Percentiles rank a stretch among this genome's conserved stretches.
Evolutionary conservation across 257 asterid genomes (phyloP).

Genomic region (Perilla frutescens): DNA sequence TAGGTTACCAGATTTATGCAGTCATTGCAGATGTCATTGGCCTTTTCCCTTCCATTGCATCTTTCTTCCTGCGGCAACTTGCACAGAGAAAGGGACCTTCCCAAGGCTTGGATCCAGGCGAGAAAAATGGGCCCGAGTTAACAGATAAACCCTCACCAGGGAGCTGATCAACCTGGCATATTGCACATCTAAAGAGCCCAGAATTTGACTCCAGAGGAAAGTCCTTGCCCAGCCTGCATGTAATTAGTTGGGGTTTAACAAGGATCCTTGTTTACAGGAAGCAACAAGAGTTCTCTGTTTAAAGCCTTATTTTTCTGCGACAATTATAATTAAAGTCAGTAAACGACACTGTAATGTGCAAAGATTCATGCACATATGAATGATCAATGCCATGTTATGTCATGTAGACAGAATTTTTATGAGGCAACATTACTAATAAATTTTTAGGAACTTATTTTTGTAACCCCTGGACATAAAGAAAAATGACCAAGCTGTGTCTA

Average conservation of each 20-base stretch:
- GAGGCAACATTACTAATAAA: no score
- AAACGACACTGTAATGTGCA: neutral
- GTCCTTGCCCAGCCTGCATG: conserved; percentile 91
- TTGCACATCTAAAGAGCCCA: conserved; percentile 91
- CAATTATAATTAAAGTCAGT: neutral
- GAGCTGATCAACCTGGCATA: conserved; percentile 93
- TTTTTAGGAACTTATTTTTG: neutral
- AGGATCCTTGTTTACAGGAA: neutral
- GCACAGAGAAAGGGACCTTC: conserved; percentile 98
- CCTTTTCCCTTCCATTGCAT: conserved; percentile 94
- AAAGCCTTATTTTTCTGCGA: neutral
- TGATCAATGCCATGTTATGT: no score
- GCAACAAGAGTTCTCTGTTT: neutral
- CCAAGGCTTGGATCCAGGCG: conserved; percentile 97
- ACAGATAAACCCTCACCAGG: conserved; percentile 80
- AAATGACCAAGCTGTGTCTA: neutral
- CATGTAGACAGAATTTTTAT: no score
- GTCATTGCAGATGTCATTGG: conserved; percentile 55
- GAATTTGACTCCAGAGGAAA: conserved; percentile 75
- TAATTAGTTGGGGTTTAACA: neutral
- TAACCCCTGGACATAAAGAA: neutral
- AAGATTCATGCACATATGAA: neutral
- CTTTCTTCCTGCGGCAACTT: conserved; percentile 87
- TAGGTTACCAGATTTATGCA: conserved; percentile 49
- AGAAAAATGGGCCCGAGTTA: conserved; percentile 85